A percentile compares a stretch with the other conserved stretches of the same genome.
phyloP scores from a whole-genome alignment of 495 filamentous ascomycete genomes.

The Polyplosphaeria fusca region DNA sequence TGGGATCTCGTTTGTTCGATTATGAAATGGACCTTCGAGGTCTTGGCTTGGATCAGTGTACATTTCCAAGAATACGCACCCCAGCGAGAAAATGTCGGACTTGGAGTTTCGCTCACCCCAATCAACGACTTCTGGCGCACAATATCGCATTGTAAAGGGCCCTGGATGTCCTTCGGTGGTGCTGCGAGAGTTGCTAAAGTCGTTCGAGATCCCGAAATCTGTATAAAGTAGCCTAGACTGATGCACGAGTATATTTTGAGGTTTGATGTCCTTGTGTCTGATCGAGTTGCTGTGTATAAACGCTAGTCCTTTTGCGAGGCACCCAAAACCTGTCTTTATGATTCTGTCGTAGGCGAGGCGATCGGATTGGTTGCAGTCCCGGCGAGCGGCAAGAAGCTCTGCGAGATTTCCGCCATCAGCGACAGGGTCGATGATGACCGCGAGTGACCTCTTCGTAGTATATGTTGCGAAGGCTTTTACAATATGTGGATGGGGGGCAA shows the following conservation, averaged over 20 bases:
- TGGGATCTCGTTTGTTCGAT: too few species aligned
- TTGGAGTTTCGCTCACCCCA: constrained; percentile 5
- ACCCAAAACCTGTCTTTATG: constrained; percentile 6
- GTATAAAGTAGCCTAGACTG: constrained; percentile 1
- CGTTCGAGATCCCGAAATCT: constrained; percentile 14
- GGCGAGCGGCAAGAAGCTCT: background rate
- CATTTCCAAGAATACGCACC: constrained; percentile 5
- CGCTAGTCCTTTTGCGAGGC: constrained; percentile 10
- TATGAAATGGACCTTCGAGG: too few species aligned
- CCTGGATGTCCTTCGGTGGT: background rate
- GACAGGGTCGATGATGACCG: constrained; percentile 1
- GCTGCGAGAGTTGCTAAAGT: background rate
- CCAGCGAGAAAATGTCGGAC: constrained; percentile 22
- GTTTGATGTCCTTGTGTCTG: constrained; percentile 24
- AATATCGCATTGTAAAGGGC: constrained; percentile 7
- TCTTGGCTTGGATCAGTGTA: too few species aligned
- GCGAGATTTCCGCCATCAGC: constrained; percentile 3
- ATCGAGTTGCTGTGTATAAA: constrained; percentile 18
- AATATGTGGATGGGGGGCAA: constrained; percentile 7
- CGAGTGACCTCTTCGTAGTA: constrained; percentile 4
- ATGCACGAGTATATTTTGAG: constrained; percentile 21
- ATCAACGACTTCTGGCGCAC: constrained; percentile 12
- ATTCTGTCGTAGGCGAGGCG: background rate
- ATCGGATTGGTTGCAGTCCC: background rate
- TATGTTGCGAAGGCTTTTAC: constrained; percentile 13